Evolutionary conservation across 495 filamentous ascomycete genomes (phyloP).

Genomic region (Trichoderma parareesei): DNA sequence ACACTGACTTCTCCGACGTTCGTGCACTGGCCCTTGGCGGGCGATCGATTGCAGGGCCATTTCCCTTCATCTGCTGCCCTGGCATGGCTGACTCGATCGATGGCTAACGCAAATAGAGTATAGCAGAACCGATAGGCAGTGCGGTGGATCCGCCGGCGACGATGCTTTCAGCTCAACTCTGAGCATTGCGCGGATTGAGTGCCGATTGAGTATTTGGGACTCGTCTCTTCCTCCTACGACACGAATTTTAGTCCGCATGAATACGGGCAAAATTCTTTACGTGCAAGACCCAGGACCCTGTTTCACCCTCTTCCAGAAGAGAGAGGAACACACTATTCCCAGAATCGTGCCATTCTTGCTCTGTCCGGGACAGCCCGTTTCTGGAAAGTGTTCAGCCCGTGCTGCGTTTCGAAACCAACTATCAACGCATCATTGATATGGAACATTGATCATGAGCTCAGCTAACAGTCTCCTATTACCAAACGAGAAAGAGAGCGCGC

Average conservation of each 20-base stretch:
- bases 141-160: not conserved
- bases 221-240: not conserved
- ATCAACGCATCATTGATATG: not conserved
- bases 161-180: not conserved
- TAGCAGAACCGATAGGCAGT: not conserved
- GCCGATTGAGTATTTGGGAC: not conserved
- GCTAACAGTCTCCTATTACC: not conserved
- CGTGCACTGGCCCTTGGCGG: not conserved
- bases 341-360: not conserved
- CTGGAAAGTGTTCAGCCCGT: not conserved
- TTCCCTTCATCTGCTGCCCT: not conserved
- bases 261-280: not conserved
- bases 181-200: not conserved
- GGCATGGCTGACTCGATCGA: not conserved
- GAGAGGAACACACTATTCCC: not conserved
- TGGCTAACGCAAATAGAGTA: not conserved
- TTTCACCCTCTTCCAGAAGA: slow-evolving; percentile 7
- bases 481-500: not conserved
- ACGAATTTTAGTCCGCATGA: not conserved
- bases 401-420: not conserved
- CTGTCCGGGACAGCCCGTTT: not conserved
- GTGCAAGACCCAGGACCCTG: not conserved
- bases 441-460: not conserved
- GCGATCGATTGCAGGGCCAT: not conserved
- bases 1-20: not conserved